Evolutionary conservation across 345 rosid genomes (phyloP).

Genomic region (Toxicodendron radicans): DNA sequence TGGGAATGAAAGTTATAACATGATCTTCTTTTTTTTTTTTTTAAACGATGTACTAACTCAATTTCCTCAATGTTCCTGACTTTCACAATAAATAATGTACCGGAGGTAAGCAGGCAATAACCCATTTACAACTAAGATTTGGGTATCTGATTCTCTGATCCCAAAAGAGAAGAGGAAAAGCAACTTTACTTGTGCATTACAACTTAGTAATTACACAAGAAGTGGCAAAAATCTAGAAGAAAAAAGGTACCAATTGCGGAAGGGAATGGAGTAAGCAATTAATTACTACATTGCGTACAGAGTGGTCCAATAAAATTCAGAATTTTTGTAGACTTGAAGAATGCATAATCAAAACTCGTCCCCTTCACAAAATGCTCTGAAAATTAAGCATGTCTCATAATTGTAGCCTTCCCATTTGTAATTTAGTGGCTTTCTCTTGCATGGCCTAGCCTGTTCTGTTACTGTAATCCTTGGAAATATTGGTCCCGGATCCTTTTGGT

Average conservation of each 20-base stretch:
- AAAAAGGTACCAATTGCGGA: background rate
- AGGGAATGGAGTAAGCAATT: background rate
- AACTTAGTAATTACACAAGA: no score
- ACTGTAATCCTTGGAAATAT: background rate
- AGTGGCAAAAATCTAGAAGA: background rate
- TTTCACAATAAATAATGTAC: no score
- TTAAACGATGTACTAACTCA: no score
- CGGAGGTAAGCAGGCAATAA: no score
- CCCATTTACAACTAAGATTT: background rate
- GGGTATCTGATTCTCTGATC: background rate
- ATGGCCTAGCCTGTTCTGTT: background rate
- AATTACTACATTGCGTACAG: background rate
- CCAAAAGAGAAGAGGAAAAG: background rate
- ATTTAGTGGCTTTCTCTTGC: constrained; percentile 15
- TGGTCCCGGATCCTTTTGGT: background rate
- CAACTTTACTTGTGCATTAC: no score
- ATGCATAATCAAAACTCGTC: constrained; percentile 21
- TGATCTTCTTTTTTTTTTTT: no score
- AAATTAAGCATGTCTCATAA: background rate
- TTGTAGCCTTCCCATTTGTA: constrained; percentile 23
- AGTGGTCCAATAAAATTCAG: constrained; percentile 16
- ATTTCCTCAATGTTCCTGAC: no score
- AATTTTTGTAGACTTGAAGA: background rate
- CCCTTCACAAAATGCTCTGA: no score
- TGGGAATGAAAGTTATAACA: background rate